A percentile compares a stretch with the other conserved stretches of the same genome.
Conservation (phyloP, 495 filamentous ascomycete genomes). For the Talaromyces ruber region DNA sequence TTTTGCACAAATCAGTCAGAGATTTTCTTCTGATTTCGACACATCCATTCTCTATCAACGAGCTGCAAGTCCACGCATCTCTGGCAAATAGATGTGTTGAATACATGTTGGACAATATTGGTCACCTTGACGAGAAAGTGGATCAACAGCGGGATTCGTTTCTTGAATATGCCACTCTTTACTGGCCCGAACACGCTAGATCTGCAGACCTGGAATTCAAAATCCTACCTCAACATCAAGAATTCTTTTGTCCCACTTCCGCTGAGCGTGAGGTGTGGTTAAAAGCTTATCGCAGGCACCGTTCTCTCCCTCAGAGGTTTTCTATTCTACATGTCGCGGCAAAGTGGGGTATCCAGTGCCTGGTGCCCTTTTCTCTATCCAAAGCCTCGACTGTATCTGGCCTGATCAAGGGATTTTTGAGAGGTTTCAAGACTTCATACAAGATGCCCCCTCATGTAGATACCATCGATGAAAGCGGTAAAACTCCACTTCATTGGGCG, state of each 20-base stretch:
- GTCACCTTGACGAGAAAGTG: not conserved
- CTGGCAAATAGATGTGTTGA: slow-evolving; percentile 8
- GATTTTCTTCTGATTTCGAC: slow-evolving; percentile 11
- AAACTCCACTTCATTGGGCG: slow-evolving; percentile 4
- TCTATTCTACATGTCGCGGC: slow-evolving; percentile 8
- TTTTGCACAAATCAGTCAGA: slow-evolving; percentile 17
- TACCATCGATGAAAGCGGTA: not conserved
- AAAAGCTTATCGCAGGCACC: not conserved
- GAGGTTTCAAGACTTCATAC: not conserved
- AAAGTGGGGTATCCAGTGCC: slow-evolving; percentile 7
- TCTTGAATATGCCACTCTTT: slow-evolving; percentile 4
- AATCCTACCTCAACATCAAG: not conserved
- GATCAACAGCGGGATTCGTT: not conserved
- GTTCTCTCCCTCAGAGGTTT: not conserved
- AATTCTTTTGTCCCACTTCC: not conserved
- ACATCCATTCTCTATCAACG: not conserved
- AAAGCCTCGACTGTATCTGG: not conserved
- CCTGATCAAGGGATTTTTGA: not conserved
- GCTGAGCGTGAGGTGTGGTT: slow-evolving; percentile 3
- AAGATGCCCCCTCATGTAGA: not conserved
- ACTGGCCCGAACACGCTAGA: slow-evolving; percentile 5
- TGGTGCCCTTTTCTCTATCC: not conserved
- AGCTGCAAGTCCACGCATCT: slow-evolving; percentile 4
- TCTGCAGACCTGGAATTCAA: not conserved
- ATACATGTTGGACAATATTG: slow-evolving; percentile 4